phyloP scores from a whole-genome alignment of 352 stramenopile genomes.

The Phytophthora quininea region DNA sequence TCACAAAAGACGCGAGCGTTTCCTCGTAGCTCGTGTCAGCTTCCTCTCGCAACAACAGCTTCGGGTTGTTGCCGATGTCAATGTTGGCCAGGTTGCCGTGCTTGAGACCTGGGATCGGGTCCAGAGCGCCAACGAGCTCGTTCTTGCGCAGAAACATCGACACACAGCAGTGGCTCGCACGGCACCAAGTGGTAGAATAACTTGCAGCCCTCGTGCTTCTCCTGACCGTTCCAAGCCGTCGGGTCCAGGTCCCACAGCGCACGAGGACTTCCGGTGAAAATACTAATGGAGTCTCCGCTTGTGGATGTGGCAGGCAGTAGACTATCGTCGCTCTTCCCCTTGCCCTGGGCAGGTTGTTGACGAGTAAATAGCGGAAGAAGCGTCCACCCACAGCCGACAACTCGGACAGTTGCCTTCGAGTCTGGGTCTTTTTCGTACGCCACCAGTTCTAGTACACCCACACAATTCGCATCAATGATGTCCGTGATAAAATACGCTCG shows the following conservation, averaged over 20 bases:
- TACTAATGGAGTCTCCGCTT: conserved; percentile 60
- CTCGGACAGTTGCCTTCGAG: conserved; percentile 68
- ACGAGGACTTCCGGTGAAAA: conserved; percentile 79
- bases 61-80: conserved; percentile 67
- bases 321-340: conserved; percentile 6
- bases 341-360: conserved; percentile 20
- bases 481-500: conserved; percentile 86
- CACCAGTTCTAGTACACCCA: conserved; percentile 94
- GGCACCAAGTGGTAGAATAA: conserved; percentile 69
- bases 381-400: conserved; percentile 93
- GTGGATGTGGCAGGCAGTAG: conserved; percentile 26
- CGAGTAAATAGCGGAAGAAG: conserved; percentile 89
- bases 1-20: conserved; percentile 58
- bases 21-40: conserved; percentile 55
- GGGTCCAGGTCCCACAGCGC: conserved; percentile 69
- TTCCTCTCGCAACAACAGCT: conserved; percentile 56
- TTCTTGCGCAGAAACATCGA: conserved; percentile 82
- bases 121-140: conserved; percentile 83
- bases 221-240: conserved; percentile 52
- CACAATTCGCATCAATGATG: conserved; percentile 89
- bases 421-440: conserved; percentile 85
- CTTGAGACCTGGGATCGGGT: conserved; percentile 78
- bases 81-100: conserved; percentile 75
- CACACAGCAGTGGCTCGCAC: conserved; percentile 70
- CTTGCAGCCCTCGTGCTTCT: conserved; percentile 63